Evolutionary conservation across 352 stramenopile species (phyloP).

Genomic region (Pseudoperonospora humuli): DNA sequence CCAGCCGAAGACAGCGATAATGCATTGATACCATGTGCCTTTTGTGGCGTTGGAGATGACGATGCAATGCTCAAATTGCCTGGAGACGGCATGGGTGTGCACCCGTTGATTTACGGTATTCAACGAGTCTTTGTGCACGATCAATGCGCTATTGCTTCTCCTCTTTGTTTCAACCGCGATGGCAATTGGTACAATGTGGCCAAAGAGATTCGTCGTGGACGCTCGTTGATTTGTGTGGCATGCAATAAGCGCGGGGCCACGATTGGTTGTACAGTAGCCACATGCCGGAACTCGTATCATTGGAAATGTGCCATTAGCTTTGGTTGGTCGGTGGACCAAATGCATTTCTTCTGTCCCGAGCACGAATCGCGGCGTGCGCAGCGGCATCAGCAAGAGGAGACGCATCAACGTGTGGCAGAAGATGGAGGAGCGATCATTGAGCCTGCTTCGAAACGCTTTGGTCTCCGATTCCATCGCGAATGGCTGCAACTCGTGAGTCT

Average conservation of each 20-base stretch:
- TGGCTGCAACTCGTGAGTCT: conserved; percentile 63
- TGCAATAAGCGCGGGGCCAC: conserved; percentile 74
- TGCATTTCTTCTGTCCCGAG: conserved; percentile 76
- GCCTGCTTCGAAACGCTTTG: conserved; percentile 50
- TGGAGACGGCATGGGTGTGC: conserved; percentile 60
- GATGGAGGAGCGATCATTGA: conserved; percentile 32
- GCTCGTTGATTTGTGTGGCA: conserved; percentile 50
- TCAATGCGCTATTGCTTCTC: conserved; percentile 78
- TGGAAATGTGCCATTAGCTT: conserved; percentile 73
- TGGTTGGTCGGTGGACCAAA: conserved; percentile 66
- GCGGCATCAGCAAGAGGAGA: conserved; percentile 16
- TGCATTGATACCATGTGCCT: conserved; percentile 64
- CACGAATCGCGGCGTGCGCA: conserved; percentile 34
- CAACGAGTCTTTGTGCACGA: conserved; percentile 83
- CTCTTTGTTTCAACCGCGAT: conserved; percentile 69
- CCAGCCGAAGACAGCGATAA: conserved; percentile 27
- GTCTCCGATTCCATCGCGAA: conserved; percentile 63
- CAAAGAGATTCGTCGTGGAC: conserved; percentile 72
- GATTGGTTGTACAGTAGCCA: conserved; percentile 57
- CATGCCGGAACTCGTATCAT: conserved; percentile 69
- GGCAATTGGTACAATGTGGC: conserved; percentile 81
- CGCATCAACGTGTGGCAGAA: conserved; percentile 6
- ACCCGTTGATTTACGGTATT: conserved; percentile 56
- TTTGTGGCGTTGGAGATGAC: conserved; percentile 67
- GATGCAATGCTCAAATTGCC: conserved; percentile 66